Conservation (phyloP, 768 basidiomycete species). For the Psilocybe azurescens region DNA sequence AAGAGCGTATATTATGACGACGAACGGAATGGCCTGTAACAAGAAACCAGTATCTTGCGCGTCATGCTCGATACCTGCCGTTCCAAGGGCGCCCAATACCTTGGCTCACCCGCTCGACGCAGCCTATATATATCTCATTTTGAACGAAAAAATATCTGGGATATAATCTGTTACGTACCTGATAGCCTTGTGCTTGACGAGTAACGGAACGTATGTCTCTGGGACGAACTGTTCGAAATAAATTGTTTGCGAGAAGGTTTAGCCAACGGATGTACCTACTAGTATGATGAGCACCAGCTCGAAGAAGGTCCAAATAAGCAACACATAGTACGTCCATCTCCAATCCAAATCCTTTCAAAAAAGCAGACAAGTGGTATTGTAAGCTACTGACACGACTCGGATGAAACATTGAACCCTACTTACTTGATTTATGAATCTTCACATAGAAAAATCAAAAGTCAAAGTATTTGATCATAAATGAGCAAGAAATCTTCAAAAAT, state of each 20-base stretch:
- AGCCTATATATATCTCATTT: slow-evolving; percentile 43
- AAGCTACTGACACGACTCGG: neutral
- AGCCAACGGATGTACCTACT: slow-evolving; percentile 38
- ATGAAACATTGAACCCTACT: slow-evolving; percentile 6
- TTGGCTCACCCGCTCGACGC: slow-evolving; percentile 47
- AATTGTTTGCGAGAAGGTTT: too few relatives aligned
- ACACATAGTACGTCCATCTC: slow-evolving; percentile 81
- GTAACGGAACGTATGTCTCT: slow-evolving; percentile 71
- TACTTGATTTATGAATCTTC: slow-evolving; percentile 73
- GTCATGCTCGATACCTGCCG: slow-evolving; percentile 46
- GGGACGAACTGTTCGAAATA: slow-evolving; percentile 50
- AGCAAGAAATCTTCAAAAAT: neutral
- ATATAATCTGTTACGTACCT: slow-evolving; percentile 35
- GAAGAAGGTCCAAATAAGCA: slow-evolving; percentile 71
- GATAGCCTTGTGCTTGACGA: slow-evolving; percentile 66
- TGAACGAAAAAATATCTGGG: neutral
- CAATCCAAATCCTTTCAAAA: slow-evolving; percentile 56
- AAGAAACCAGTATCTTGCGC: slow-evolving; percentile 58
- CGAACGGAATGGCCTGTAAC: slow-evolving; percentile 77
- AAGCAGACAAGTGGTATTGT: neutral
- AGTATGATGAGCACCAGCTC: slow-evolving; percentile 56
- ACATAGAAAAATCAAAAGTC: too few relatives aligned
- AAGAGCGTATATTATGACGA: neutral
- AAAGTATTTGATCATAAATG: too few relatives aligned
- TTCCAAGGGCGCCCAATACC: slow-evolving; percentile 68